phyloP scores from a whole-genome alignment of 345 rosid genomes.

The Luvunga scandens region DNA sequence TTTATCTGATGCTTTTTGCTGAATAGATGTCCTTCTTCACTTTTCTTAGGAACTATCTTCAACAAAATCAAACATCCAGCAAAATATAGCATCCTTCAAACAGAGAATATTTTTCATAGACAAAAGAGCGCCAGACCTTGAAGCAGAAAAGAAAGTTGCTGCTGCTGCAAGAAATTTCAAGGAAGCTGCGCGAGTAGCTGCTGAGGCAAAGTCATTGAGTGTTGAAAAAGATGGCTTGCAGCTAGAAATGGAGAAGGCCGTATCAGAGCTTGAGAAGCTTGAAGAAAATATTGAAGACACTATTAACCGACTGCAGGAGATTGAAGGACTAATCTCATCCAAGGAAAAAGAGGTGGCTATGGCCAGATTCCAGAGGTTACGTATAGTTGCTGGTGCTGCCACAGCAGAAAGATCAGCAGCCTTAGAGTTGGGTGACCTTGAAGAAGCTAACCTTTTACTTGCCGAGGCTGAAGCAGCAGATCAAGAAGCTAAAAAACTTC shows the following conservation, averaged over 20 bases:
- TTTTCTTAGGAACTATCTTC: slow-evolving; percentile 67
- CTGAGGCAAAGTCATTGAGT: slow-evolving; percentile 77
- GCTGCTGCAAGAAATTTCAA: slow-evolving; percentile 85
- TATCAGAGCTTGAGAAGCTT: slow-evolving; percentile 45
- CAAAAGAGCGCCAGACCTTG: slow-evolving; percentile 81
- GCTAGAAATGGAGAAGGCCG: slow-evolving; percentile 53
- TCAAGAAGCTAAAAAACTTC: slow-evolving; percentile 65
- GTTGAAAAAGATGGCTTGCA: slow-evolving; percentile 61
- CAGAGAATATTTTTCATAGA: slow-evolving; percentile 71
- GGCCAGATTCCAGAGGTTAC: slow-evolving; percentile 72
- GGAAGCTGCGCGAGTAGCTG: slow-evolving; percentile 90
- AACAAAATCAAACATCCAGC: slow-evolving; percentile 77
- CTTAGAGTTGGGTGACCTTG: slow-evolving; percentile 61
- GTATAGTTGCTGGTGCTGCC: slow-evolving; percentile 56
- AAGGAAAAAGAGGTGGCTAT: slow-evolving; percentile 75
- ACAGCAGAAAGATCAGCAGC: slow-evolving; percentile 79
- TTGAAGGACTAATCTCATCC: slow-evolving; percentile 51
- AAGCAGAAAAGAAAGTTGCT: slow-evolving; percentile 87
- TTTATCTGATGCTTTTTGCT: slow-evolving; percentile 9
- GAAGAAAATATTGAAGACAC: slow-evolving; percentile 64
- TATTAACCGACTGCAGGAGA: slow-evolving; percentile 52
- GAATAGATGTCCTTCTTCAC: slow-evolving; percentile 1
- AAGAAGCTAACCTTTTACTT: slow-evolving; percentile 75
- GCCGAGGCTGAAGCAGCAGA: slow-evolving; percentile 76
- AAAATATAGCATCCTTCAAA: slow-evolving; percentile 61